A percentile compares a stretch with the other conserved stretches of the same genome.
These are phyloP conservation scores for Cnidoscolus chayamansa DNA, from an alignment of 441 rosid genomes.

Conservation along the genomic window DNA sequence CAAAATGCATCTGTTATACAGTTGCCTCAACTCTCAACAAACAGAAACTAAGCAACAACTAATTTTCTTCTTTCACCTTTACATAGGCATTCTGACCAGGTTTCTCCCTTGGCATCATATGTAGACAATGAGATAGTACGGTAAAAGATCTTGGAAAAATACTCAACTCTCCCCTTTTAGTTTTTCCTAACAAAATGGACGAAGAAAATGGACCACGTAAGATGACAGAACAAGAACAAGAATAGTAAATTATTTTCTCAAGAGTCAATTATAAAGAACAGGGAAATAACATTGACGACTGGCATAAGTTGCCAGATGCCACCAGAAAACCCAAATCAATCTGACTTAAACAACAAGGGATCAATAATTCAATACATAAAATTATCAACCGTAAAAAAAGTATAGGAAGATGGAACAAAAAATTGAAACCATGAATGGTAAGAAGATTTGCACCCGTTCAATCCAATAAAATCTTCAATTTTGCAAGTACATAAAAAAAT, in stretches of 20 bases:
- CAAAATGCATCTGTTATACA: slow-evolving; percentile 8
- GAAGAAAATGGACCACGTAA: not conserved
- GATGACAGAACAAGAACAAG: not conserved
- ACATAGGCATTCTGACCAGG: slow-evolving; percentile 44
- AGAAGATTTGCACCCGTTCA: not conserved
- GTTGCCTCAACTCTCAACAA: slow-evolving; percentile 5
- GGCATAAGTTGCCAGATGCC: not conserved
- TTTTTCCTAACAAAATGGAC: slow-evolving; percentile 52
- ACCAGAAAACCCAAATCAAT: not conserved
- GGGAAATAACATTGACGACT: not conserved
- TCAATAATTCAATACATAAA: no score
- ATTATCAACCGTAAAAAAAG: no score
- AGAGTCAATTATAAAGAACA: not conserved
- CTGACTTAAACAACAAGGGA: no score
- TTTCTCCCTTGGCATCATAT: slow-evolving; percentile 86
- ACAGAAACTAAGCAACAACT: not conserved
- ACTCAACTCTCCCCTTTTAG: slow-evolving; percentile 80
- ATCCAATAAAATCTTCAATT: not conserved
- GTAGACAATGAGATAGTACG: slow-evolving; percentile 74
- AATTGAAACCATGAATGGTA: not conserved
- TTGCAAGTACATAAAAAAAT: not conserved
- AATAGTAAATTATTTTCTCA: not conserved
- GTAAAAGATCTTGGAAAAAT: slow-evolving; percentile 57
- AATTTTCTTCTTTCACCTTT: slow-evolving; percentile 35
- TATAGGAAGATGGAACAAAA: not conserved